These are phyloP conservation scores for Biscutella laevigata DNA, from an alignment of 441 rosid species.

Conservation along the genomic window DNA sequence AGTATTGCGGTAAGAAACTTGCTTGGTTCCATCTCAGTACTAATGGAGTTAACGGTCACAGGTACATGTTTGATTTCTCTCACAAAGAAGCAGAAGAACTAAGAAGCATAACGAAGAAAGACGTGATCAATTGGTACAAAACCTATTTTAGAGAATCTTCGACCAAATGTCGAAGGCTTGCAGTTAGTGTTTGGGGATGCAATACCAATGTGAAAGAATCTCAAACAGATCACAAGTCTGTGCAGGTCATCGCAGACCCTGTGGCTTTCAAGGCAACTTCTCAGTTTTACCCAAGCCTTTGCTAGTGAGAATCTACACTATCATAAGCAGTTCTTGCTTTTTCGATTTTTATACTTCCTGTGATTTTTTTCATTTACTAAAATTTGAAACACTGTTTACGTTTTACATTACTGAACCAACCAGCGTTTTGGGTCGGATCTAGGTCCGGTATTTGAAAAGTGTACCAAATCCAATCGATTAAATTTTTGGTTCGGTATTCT, in stretches of 20 bases:
- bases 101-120: constrained; percentile 46
- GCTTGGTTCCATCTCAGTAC: neutral
- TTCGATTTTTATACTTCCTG: neutral
- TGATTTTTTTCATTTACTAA: neutral
- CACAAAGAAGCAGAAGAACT: constrained; percentile 72
- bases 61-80: constrained; percentile 76
- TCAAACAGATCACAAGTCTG: constrained; percentile 27
- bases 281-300: constrained; percentile 58
- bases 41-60: constrained; percentile 23
- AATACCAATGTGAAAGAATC: constrained; percentile 44
- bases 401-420: too few relatives aligned
- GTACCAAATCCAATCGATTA: too few relatives aligned
- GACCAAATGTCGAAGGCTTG: constrained; percentile 67
- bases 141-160: constrained; percentile 64
- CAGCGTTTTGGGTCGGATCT: too few relatives aligned
- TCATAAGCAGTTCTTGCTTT: too few relatives aligned
- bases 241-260: constrained; percentile 41
- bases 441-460: too few relatives aligned
- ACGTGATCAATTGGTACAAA: constrained; percentile 56
- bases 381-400: too few relatives aligned
- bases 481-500: too few relatives aligned
- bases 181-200: constrained; percentile 90
- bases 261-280: constrained; percentile 49
- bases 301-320: constrained; percentile 25
- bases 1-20: neutral